Conservation (phyloP, 2,329 filamentous ascomycete species). For the Fusarium succisae region DNA sequence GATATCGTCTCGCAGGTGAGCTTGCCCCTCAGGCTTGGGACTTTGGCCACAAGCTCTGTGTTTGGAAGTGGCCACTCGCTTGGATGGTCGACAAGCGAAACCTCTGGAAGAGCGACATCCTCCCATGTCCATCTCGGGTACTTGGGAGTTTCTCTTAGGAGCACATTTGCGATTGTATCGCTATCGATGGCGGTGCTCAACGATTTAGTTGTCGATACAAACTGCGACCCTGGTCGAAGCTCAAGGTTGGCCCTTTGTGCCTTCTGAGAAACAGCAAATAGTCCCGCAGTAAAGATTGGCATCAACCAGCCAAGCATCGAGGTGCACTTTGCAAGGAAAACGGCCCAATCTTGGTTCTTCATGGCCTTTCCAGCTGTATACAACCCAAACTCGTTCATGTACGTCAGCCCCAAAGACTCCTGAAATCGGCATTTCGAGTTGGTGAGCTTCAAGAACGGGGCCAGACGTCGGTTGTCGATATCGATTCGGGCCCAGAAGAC, state of each 20-base stretch:
- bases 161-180: constrained; percentile 27
- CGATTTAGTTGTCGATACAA: constrained; percentile 35
- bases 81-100: constrained; percentile 27
- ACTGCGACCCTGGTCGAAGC: constrained; percentile 33
- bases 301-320: constrained; percentile 43
- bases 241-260: constrained; percentile 31
- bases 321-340: constrained; percentile 40
- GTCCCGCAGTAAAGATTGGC: constrained; percentile 43
- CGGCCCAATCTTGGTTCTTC: constrained; percentile 40
- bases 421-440: constrained; percentile 33
- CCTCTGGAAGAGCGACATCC: constrained; percentile 37
- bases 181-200: constrained; percentile 18
- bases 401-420: constrained; percentile 40
- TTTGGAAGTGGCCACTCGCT: constrained; percentile 37
- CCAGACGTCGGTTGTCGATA: constrained; percentile 39
- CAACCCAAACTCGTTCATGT: constrained; percentile 43
- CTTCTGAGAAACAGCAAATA: constrained; percentile 39
- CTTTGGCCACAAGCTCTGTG: constrained; percentile 31
- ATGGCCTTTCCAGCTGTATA: constrained; percentile 39
- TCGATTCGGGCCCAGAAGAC: constrained; percentile 41
- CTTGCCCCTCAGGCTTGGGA: constrained; percentile 28
- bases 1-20: constrained; percentile 38
- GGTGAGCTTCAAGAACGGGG: constrained; percentile 40
- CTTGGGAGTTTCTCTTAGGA: constrained; percentile 32
- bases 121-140: constrained; percentile 43